Evolutionary conservation across 2,329 filamentous ascomycete genomes (phyloP), one percentile per base, ranked within the genome.

Genomic region (Beauveria bassiana): DNA sequence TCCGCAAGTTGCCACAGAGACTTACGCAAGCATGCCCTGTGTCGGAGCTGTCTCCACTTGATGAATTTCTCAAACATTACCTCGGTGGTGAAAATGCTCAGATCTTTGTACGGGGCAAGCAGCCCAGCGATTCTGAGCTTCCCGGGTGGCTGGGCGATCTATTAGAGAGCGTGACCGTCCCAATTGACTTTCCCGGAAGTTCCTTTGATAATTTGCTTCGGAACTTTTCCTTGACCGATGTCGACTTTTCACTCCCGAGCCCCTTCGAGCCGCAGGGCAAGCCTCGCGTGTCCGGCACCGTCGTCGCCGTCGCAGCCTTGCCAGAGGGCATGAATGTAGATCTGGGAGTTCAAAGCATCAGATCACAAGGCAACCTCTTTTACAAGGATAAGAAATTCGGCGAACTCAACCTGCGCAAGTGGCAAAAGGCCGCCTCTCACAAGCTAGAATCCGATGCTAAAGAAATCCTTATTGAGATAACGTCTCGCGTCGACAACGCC

Each of bases 281-380:
- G 60, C 92, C 93, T 10, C 86, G 84, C 60, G 86, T 99, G 18
- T 96, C 91, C 34, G 93, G 93, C 3, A 87, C 88, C 22, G 88
- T 97, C 51, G 80, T 90, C 63, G 93, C 93, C 12, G 79, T 93
- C 20, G 88, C 96, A 28, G 85, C 80, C 12, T 73, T 98, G 40
- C 95, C 95, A 0, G 82, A 90, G 49, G 89, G 96, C 71, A 88
- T 98, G 81, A 92, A 96, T 69, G 88, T 98, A 66, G 84, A 87
- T 56, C 77, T 99, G 57, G 86, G 89, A 64, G 90, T 98, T 47
- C 86, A 86, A 43, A 82, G 81, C 62, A 85, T 99, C 53, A 84
- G 86, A 59, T 91, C 93, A 2, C 83, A 84, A 59, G 88, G 92
- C 5, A 86, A 96, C 70, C 87, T 98, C 3, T 90, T 85, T 67